Conservation (phyloP, 2,329 filamentous ascomycete genomes). For the Knufia petricola region DNA sequence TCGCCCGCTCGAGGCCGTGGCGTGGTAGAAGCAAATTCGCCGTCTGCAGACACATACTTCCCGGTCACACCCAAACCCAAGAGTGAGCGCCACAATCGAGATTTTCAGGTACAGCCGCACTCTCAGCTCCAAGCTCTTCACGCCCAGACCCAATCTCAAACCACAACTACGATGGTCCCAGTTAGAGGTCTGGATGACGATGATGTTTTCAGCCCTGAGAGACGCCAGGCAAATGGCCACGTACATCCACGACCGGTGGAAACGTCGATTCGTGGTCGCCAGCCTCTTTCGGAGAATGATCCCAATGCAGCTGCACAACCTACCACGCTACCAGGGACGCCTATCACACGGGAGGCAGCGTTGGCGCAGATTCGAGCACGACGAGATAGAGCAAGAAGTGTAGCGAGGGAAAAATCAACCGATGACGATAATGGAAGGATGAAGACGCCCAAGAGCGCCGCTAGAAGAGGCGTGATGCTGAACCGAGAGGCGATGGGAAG, state of each 20-base stretch:
- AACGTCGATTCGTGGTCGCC: not conserved
- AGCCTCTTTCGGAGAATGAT: not conserved
- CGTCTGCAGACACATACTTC: constrained; percentile 18
- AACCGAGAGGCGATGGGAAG: constrained; percentile 4
- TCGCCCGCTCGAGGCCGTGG: not conserved
- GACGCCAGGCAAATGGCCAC: constrained; percentile 7
- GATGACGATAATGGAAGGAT: constrained; percentile 2
- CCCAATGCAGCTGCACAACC: constrained; percentile 14
- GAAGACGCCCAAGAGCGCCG: constrained; percentile 8
- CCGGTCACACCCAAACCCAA: constrained; percentile 20
- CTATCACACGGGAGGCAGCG: constrained; percentile 39
- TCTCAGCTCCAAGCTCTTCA: constrained; percentile 8
- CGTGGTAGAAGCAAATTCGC: constrained; percentile 12
- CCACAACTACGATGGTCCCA: constrained; percentile 20
- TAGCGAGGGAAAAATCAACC: constrained; percentile 27
- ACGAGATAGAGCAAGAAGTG: constrained; percentile 36
- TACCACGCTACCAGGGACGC: constrained; percentile 31
- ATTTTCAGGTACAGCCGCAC: not conserved
- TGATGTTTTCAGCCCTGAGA: constrained; percentile 9
- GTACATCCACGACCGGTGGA: constrained; percentile 9
- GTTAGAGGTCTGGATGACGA: constrained; percentile 16
- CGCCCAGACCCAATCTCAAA: constrained; percentile 11
- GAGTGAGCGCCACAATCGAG: constrained; percentile 6
- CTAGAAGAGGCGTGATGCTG: constrained; percentile 8
- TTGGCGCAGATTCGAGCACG: constrained; percentile 41